Base-by-base conservation (phyloP, 345 rosid genomes). In the Anastatica hierochuntica region DNA sequence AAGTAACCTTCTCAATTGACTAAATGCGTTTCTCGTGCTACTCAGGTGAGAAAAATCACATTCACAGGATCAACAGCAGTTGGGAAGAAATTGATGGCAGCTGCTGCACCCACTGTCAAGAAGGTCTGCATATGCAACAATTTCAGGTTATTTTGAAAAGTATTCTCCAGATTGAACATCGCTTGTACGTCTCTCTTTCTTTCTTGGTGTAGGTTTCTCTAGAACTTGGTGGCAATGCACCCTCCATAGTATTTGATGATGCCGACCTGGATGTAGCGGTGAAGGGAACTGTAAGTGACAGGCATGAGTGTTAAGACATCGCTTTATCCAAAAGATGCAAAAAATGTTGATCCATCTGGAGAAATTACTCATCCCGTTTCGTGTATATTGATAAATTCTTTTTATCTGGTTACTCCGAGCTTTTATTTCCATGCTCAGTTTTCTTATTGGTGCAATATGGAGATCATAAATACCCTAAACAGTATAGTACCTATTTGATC, bases 141-240 rank as follows among this genome's bases (percentile, higher is more conserved):
- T 39, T 52, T 50, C 29, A 35, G 62, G 30, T 38, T 29, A 11
- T n/a, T 18, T 26, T 40, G 13, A 36, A 55, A 50, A 14, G 21
- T 43, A 19, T 29, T 20, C 7, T 50, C 36, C 26, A 7, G 56
- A 54, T 46, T 4, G 7, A 33, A 47, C 21, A 59, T 33, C 16
- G 19, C 13, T 10, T 46, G 5, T 53, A 64, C n/a, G n/a, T 43
- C 68, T 57, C 60, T 51, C 45, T 23, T 38, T 60, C 42, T 16
- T 65, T 23, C 16, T 49, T 47, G 43, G 42, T 59, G 15, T 67
- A 85, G 98, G 52, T 88, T 42, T 88, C 98, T 65, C 72, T 92
- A 63, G 98, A 92, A 74, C 97, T 92, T 43, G 98, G 95, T 12
- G 98, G 98, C 49, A 88, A 88, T 67, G 98, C 98, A 53, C 98